Conservation (phyloP, 2,329 filamentous ascomycete genomes). For the Sporothrix curviconia region DNA sequence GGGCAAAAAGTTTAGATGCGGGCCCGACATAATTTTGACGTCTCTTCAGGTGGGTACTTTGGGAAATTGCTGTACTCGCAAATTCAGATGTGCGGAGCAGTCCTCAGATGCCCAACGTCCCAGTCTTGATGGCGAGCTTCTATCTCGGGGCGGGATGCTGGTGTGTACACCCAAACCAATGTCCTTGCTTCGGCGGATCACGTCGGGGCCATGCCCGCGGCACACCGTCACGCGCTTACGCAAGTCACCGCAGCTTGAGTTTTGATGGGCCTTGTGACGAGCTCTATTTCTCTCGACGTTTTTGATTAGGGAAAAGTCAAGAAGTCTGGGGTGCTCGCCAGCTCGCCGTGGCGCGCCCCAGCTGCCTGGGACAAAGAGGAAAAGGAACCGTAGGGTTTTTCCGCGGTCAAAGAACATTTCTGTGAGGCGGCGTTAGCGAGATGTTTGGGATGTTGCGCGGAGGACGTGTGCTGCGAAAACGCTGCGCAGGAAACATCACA, state of each 20-base stretch:
- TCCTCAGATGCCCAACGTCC: constrained; percentile 99
- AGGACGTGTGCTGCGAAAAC: not conserved
- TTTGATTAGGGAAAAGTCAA: constrained; percentile 99
- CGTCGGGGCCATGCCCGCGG: constrained; percentile 92
- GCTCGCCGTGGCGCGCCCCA: constrained; percentile 92
- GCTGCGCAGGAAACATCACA: constrained; percentile 17
- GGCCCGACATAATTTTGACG: constrained; percentile 94
- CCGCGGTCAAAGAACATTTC: constrained; percentile 99
- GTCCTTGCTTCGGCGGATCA: constrained; percentile 97
- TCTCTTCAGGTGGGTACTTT: constrained; percentile 99
- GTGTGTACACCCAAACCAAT: constrained; percentile 99
- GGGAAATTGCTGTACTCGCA: constrained; percentile 96
- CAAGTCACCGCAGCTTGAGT: constrained; percentile 96
- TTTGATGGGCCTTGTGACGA: constrained; percentile 99
- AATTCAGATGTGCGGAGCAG: constrained; percentile 98
- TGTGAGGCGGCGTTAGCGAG: constrained; percentile 31
- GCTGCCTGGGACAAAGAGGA: constrained; percentile 90
- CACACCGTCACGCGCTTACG: constrained; percentile 95
- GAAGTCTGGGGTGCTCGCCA: constrained; percentile 99
- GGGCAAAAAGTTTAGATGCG: constrained; percentile 96
- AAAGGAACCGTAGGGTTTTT: constrained; percentile 98
- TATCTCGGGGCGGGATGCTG: constrained; percentile 94
- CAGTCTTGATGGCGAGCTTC: constrained; percentile 99
- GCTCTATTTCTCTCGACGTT: constrained; percentile 99
- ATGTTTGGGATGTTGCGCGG: not conserved